These are phyloP conservation scores for Candida sanyaensis DNA, from an alignment of 1,139 yeast genomes.

Conservation along the genomic window DNA sequence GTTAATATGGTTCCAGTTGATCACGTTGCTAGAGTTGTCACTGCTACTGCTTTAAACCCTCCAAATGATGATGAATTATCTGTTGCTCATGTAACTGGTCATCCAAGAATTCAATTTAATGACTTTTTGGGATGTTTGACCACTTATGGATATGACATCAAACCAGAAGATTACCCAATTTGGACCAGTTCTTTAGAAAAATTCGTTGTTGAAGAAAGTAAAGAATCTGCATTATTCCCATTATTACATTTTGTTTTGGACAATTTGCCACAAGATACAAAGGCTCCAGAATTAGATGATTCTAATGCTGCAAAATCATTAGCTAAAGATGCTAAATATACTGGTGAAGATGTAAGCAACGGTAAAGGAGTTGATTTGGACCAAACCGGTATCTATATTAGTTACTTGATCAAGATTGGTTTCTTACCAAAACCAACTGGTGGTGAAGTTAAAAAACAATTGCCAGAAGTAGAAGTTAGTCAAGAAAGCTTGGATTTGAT, in stretches of 20 bases:
- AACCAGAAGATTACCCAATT: slow-evolving; percentile 62
- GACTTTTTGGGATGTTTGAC: slow-evolving; percentile 68
- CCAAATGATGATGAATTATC: slow-evolving; percentile 52
- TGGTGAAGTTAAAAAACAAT: slow-evolving; percentile 32
- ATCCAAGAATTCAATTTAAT: slow-evolving; percentile 83
- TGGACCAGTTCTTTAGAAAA: slow-evolving; percentile 82
- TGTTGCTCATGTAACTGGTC: slow-evolving; percentile 97
- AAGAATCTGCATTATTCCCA: slow-evolving; percentile 89
- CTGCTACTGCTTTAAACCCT: slow-evolving; percentile 81
- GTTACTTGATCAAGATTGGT: slow-evolving; percentile 78
- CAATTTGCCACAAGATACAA: slow-evolving; percentile 84
- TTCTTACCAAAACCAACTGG: slow-evolving; percentile 66
- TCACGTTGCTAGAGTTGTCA: slow-evolving; percentile 91
- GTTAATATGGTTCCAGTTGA: slow-evolving; percentile 98
- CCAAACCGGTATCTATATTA: slow-evolving; percentile 73
- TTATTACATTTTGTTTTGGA: slow-evolving; percentile 91
- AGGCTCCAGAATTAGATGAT: slow-evolving; percentile 95
- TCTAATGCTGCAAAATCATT: slow-evolving; percentile 70
- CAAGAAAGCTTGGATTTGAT: slow-evolving; percentile 65
- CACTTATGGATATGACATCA: slow-evolving; percentile 71
- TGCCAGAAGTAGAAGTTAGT: slow-evolving; percentile 62
- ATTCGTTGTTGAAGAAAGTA: slow-evolving; percentile 67
- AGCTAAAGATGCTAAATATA: slow-evolving; percentile 57
- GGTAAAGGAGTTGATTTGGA: slow-evolving; percentile 74
- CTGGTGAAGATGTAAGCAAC: slow-evolving; percentile 62